phyloP scores from a whole-genome alignment of 2,329 filamentous ascomycete genomes.

The Coniosporium tulheliwenetii region DNA sequence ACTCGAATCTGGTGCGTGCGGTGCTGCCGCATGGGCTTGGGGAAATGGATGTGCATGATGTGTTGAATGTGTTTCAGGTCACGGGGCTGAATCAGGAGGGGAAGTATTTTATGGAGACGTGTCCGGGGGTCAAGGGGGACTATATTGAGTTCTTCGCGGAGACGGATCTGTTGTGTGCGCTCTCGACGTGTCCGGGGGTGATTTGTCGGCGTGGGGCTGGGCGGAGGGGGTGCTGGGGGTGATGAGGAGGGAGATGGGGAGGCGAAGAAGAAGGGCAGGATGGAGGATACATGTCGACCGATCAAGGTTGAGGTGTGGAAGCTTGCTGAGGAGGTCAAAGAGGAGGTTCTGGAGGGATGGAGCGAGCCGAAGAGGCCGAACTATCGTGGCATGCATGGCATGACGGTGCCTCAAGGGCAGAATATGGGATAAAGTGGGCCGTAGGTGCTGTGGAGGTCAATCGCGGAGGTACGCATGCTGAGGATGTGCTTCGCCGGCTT shows the following conservation, averaged over 20 bases:
- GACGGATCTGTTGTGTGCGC: slow-evolving; percentile 52
- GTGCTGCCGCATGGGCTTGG: slow-evolving; percentile 51
- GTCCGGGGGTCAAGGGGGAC: slow-evolving; percentile 38
- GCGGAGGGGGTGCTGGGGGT: slow-evolving; percentile 32
- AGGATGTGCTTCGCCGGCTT: no score
- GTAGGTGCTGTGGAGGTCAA: no score
- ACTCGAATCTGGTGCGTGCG: slow-evolving; percentile 64
- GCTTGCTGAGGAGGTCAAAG: slow-evolving; percentile 32
- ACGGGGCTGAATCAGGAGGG: slow-evolving; percentile 59
- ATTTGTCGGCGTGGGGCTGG: slow-evolving; percentile 71
- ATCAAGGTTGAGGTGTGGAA: slow-evolving; percentile 60
- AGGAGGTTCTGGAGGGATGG: slow-evolving; percentile 44
- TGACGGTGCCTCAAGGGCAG: slow-evolving; percentile 34
- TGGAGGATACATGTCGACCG: slow-evolving; percentile 56
- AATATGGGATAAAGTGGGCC: background rate
- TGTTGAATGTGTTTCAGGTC: slow-evolving; percentile 76
- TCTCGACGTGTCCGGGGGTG: slow-evolving; percentile 62
- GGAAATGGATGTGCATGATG: slow-evolving; percentile 68
- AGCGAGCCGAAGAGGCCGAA: slow-evolving; percentile 40
- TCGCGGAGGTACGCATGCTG: no score
- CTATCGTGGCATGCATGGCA: slow-evolving; percentile 53
- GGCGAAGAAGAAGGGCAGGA: slow-evolving; percentile 33
- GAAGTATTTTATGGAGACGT: slow-evolving; percentile 60
- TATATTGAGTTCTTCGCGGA: slow-evolving; percentile 69
- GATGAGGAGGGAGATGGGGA: slow-evolving; percentile 48